Base-by-base conservation (phyloP, 306 rosid genomes). In the Lathyrus sativus region DNA sequence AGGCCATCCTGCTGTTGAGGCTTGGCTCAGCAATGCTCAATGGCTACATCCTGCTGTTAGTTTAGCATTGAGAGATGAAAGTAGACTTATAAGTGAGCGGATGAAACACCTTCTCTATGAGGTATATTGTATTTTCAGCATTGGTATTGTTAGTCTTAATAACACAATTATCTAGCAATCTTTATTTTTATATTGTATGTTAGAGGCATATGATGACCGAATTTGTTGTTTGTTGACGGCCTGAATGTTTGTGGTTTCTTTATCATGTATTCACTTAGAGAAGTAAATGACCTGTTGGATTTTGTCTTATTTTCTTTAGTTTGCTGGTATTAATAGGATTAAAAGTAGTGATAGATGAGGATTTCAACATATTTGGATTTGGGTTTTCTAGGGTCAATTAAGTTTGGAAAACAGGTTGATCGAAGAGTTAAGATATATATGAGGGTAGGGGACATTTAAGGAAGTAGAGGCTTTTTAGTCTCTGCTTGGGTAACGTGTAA, bases 41-140 rank as follows among this genome's bases (percentile, higher is more conserved):
- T 90, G 97, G 95, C 71, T 95, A 12, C 97, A 90, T 67, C 99
- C 99, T 65, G 97, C 99, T 35, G 81, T 95, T 58, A 84, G 91
- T 74, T 77, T 82, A 65, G 99, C 97, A 50, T 72, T 90, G 71
- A 88, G 86, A 78, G 92, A 95, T 80, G 97, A 95, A 77, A 87
- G 86, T 79, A 71, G 68, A 26, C 81, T 95, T 53, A 95, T 88
- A 72, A 88, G 99, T 35, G 99, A 95, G 37, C 79, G 78, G 75
- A 90, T 95, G 97, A 85, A 88, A 72, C 92, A 90, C 77, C 96
- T 95, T 77, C 82, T 85, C 7, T 95, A 93, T 41, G 97, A 93
- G 97, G 97, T 88, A 75, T 33, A 0, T 26, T 57, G 55, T 75
- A 50, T 74, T 48, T 81, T 49, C 57, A 54, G 33, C 46, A 48